A percentile compares a stretch with the other conserved stretches of the same genome.
Conservation (phyloP, 2,329 filamentous ascomycete species). For the Paraphoma sp. region DNA sequence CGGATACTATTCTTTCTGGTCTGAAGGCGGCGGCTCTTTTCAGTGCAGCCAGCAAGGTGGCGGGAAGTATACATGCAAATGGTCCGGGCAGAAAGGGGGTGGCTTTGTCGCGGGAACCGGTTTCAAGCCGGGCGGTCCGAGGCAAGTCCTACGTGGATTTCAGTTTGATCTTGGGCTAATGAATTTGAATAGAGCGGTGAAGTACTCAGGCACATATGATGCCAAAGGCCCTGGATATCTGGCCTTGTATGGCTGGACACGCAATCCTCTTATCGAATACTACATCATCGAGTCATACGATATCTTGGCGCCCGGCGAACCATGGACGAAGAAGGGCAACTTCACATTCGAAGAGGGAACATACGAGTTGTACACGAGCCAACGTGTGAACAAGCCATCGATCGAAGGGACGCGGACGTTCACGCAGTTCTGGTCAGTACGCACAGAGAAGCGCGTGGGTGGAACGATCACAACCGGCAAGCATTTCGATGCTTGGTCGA, state of each 20-base stretch:
- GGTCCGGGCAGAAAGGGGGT: constrained; percentile 16
- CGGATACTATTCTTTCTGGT: constrained; percentile 12
- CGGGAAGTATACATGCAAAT: constrained; percentile 20
- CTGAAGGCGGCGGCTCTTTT: constrained; percentile 19
- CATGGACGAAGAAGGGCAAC: constrained; percentile 35
- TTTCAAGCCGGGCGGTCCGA: neutral
- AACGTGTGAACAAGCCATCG: constrained; percentile 51
- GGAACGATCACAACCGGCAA: constrained; percentile 25
- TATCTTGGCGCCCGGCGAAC: constrained; percentile 55
- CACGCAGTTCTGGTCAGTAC: constrained; percentile 54
- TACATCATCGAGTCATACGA: constrained; percentile 56
- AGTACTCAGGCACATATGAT: constrained; percentile 33
- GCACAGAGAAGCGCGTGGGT: constrained; percentile 16
- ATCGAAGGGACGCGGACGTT: constrained; percentile 59
- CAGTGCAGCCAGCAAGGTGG: constrained; percentile 20
- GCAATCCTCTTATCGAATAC: constrained; percentile 60
- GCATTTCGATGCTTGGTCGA: constrained; percentile 31
- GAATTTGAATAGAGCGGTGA: constrained; percentile 19
- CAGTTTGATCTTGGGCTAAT: neutral
- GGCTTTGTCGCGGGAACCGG: constrained; percentile 21
- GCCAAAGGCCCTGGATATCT: constrained; percentile 19
- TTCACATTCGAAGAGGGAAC: constrained; percentile 24
- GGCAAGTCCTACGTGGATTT: neutral
- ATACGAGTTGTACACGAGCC: constrained; percentile 21
- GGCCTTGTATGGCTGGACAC: constrained; percentile 62